These are phyloP conservation scores for Hippophae tibetana DNA, from an alignment of 306 rosid genomes.

Conservation along the genomic window DNA sequence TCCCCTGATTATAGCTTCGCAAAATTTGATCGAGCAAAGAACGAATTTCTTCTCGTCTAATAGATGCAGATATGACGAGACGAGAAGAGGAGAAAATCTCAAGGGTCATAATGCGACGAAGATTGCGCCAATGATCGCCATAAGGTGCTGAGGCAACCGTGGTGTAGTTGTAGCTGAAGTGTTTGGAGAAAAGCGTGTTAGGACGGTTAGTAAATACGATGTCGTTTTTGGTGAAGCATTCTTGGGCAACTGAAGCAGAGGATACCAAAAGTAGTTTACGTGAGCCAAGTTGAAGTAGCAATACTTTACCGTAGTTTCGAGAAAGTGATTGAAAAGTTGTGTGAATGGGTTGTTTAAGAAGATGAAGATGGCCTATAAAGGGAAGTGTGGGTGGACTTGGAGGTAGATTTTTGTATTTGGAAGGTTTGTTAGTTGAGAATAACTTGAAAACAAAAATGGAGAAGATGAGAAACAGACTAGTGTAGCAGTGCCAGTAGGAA, in stretches of 20 bases:
- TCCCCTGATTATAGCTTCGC: background rate
- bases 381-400: conserved; percentile 32
- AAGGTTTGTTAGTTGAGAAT: background rate
- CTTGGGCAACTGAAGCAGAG: conserved; percentile 31
- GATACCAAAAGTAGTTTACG: conserved; percentile 24
- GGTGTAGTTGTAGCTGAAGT: conserved; percentile 26
- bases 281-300: conserved; percentile 11
- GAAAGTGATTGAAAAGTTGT: conserved; percentile 17
- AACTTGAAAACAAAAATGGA: conserved; percentile 18
- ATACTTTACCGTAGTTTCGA: conserved; percentile 23
- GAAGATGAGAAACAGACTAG: conserved; percentile 16
- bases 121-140: conserved; percentile 55
- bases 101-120: conserved; percentile 32
- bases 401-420: background rate
- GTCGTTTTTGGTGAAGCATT: conserved; percentile 52
- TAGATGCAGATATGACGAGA: background rate
- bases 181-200: conserved; percentile 4
- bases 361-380: conserved; percentile 36
- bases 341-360: conserved; percentile 26
- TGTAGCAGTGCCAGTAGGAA: background rate
- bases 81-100: conserved; percentile 32
- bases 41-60: background rate
- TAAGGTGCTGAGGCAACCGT: conserved; percentile 10
- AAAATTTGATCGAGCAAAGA: background rate
- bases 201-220: conserved; percentile 30